Conservation (phyloP, 129 eudicot genomes). For the Artemisia argyi region DNA sequence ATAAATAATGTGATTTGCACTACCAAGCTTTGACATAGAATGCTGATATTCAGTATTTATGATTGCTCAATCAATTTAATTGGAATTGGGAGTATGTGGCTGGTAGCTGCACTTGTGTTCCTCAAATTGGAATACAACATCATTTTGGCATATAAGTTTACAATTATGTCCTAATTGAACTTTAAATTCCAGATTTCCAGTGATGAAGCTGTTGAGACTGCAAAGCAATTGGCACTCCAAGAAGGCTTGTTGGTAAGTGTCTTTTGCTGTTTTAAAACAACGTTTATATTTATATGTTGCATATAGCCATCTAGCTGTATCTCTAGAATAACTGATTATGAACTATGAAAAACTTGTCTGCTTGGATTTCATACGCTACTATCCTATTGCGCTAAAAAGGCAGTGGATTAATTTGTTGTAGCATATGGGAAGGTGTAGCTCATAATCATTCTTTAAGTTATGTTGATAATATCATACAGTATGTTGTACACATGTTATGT, state of each 20-base stretch:
- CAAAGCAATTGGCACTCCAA: constrained; percentile 90
- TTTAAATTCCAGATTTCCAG: constrained; percentile 68
- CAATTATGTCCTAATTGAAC: constrained; percentile 1
- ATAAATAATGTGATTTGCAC: too few species aligned
- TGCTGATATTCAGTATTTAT: too few species aligned
- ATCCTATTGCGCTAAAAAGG: neutral
- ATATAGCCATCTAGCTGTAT: neutral
- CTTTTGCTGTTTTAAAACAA: neutral
- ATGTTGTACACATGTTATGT: neutral
- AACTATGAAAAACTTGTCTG: neutral
- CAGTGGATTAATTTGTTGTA: constrained; percentile 1
- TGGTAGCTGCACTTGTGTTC: neutral
- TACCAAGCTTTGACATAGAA: too few species aligned
- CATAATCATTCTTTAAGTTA: neutral
- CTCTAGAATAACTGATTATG: neutral
- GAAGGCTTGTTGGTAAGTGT: constrained; percentile 90
- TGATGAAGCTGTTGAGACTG: constrained; percentile 92
- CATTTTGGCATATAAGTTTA: neutral
- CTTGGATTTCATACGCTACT: neutral
- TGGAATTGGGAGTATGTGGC: neutral
- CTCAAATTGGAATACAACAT: neutral
- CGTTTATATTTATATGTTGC: neutral
- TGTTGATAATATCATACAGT: neutral
- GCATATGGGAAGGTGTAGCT: neutral
- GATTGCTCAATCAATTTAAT: too few species aligned